Percentiles rank a stretch among this genome's conserved stretches.
These are phyloP conservation scores for Spergularia bocconei DNA, from an alignment of 148 eudicot species.

Conservation along the genomic window DNA sequence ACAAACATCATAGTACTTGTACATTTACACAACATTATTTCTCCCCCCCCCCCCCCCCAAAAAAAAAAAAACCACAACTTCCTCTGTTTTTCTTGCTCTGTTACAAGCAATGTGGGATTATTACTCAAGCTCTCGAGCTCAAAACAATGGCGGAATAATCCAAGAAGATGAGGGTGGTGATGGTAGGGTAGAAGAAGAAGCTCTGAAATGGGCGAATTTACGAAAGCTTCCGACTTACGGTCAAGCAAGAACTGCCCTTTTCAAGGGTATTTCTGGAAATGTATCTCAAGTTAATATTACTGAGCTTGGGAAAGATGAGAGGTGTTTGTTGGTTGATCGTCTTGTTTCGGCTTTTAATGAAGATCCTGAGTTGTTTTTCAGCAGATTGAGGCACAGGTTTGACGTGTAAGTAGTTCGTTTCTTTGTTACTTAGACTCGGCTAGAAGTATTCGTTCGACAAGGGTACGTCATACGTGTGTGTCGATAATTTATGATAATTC, in stretches of 20 bases:
- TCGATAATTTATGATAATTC: too few relatives aligned
- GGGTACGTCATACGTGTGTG: too few relatives aligned
- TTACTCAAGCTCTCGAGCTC: slow-evolving; percentile 15
- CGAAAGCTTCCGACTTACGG: slow-evolving; percentile 54
- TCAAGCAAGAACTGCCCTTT: slow-evolving; percentile 62
- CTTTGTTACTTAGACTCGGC: too few relatives aligned
- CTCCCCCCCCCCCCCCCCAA: too few relatives aligned
- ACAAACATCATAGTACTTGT: background rate
- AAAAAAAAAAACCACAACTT: too few relatives aligned
- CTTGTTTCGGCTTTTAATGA: slow-evolving; percentile 53
- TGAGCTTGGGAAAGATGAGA: slow-evolving; percentile 50
- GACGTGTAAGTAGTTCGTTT: slow-evolving; percentile 49
- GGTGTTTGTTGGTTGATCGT: slow-evolving; percentile 58
- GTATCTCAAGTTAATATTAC: slow-evolving; percentile 59
- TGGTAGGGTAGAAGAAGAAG: slow-evolving; percentile 43
- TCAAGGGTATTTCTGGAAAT: slow-evolving; percentile 48
- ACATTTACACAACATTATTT: slow-evolving; percentile 2
- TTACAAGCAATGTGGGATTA: slow-evolving; percentile 39
- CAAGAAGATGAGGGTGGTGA: too few relatives aligned
- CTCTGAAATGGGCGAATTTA: slow-evolving; percentile 53
- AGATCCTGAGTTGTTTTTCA: slow-evolving; percentile 56
- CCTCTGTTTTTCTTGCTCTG: background rate
- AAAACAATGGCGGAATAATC: slow-evolving; percentile 15
- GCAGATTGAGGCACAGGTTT: slow-evolving; percentile 57
- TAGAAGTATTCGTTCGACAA: too few relatives aligned